Evolutionary conservation across 768 basidiomycete genomes (phyloP), one percentile per base, ranked within the genome.

Genomic region (Lactarius indigo): DNA sequence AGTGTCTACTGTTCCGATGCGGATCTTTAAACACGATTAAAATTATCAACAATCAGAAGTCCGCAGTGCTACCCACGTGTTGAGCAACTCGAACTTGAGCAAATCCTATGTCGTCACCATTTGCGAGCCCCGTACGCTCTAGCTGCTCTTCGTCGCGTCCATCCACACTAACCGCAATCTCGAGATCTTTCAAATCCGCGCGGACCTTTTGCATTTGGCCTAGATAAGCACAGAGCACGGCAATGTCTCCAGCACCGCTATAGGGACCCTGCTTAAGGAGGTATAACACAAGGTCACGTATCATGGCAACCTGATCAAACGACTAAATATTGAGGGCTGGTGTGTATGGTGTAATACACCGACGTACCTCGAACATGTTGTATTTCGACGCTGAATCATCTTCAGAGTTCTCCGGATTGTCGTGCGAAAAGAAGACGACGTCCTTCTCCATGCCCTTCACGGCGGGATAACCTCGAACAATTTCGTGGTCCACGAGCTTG

Each of bases 1-100:
- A 60, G 87, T 91, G 69, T 93, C 90, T 2, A 92, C 83, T 0
- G 90, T 92, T 7, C 91, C 83, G 8, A 92, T 77, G 10, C 84
- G 81, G 52, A 91, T 83, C 89, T 90, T 61, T n/a, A 47, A 39
- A 44, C 0, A 4, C 61, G n/a, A 20, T 61, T 17, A 31, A 44
- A 56, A 57, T 33, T 3, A 8, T 18, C 35, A 44, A 9, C 10
- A 6, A 7, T 50, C 6, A 17, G 5, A 44, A 39, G 5, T 55
- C n/a, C 13, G 60, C 35, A 20, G 20, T 23, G 31, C 5, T 23
- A 74, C 81, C 35, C 71, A 89, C 89, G 54, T 82, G 78, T 69
- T 77, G 81, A 1, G 84, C 76, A 1, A 89, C 83, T 60, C 80
- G 75, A 23, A 89, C 78, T 37, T 79, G 80, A 62, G 85, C 80